phyloP scores from a whole-genome alignment of 352 stramenopile genomes.

The Phytophthora ohioensis region DNA sequence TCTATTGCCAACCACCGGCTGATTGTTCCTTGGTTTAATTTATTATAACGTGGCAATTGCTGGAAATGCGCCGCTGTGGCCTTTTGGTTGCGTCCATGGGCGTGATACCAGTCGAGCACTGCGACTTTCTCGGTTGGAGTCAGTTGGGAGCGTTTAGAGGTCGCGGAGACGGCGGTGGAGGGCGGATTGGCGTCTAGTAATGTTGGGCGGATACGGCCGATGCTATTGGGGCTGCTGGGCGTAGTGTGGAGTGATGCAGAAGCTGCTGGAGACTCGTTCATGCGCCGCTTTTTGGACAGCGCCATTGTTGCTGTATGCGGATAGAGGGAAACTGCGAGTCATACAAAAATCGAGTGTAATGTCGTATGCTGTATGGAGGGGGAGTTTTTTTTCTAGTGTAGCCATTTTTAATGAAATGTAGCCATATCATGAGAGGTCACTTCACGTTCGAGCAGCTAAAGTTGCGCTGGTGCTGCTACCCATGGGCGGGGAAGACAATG shows the following conservation, averaged over 20 bases:
- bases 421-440: slow-evolving; percentile 19
- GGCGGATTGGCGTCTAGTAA: background rate
- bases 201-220: slow-evolving; percentile 2
- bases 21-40: slow-evolving; percentile 35
- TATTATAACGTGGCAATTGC: slow-evolving; percentile 12
- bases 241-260: background rate
- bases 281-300: slow-evolving; percentile 14
- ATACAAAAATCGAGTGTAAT: slow-evolving; percentile 5
- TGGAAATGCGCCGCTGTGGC: slow-evolving; percentile 19
- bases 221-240: background rate
- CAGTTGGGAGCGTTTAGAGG: slow-evolving; percentile 9
- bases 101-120: slow-evolving; percentile 25
- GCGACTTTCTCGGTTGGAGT: slow-evolving; percentile 10
- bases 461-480: background rate
- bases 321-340: background rate
- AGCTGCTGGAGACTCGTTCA: background rate
- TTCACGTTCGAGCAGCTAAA: background rate
- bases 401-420: background rate
- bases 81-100: slow-evolving; percentile 27
- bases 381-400: background rate
- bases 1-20: slow-evolving; percentile 32
- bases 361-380: background rate
- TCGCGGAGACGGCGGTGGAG: background rate
- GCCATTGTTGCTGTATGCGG: slow-evolving; percentile 6
- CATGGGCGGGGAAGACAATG: slow-evolving; percentile 21